Evolutionary conservation across 768 basidiomycete species (phyloP).

Genomic region (Pulveroboletus frians): DNA sequence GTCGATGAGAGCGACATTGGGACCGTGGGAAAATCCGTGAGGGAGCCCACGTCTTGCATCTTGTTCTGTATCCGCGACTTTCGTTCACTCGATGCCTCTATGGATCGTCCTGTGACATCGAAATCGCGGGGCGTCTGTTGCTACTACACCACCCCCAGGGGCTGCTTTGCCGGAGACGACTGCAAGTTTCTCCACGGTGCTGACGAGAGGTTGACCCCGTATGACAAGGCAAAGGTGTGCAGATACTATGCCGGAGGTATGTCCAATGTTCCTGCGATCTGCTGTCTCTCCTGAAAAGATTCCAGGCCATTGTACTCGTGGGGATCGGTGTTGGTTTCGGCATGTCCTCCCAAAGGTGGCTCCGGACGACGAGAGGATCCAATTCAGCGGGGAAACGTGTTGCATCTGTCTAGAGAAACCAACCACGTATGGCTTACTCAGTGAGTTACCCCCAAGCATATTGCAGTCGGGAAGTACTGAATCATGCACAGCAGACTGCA

Average conservation of each 20-base stretch:
- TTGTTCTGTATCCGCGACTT: constrained; percentile 2
- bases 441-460: constrained; percentile 34
- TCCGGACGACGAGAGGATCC: constrained; percentile 20
- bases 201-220: constrained; percentile 51
- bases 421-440: constrained; percentile 59
- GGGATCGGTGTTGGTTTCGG: constrained; percentile 70
- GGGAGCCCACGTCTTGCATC: background rate
- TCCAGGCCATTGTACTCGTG: constrained; percentile 66
- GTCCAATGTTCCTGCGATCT: constrained; percentile 4
- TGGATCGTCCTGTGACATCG: constrained; percentile 59
- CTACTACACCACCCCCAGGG: constrained; percentile 58
- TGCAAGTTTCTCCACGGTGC: constrained; percentile 78
- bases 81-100: constrained; percentile 23
- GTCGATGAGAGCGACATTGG: constrained; percentile 74
- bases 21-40: constrained; percentile 15
- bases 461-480: constrained; percentile 4
- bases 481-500: constrained; percentile 52
- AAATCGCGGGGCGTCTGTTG: constrained; percentile 67
- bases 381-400: constrained; percentile 48
- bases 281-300: background rate
- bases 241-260: constrained; percentile 57
- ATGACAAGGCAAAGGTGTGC: constrained; percentile 69
- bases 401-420: constrained; percentile 76
- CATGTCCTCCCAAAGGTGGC: constrained; percentile 38
- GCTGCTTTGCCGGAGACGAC: constrained; percentile 60